phyloP scores from a whole-genome alignment of 805 yeast genomes.

The Saccharomycopsis guyanensis region DNA sequence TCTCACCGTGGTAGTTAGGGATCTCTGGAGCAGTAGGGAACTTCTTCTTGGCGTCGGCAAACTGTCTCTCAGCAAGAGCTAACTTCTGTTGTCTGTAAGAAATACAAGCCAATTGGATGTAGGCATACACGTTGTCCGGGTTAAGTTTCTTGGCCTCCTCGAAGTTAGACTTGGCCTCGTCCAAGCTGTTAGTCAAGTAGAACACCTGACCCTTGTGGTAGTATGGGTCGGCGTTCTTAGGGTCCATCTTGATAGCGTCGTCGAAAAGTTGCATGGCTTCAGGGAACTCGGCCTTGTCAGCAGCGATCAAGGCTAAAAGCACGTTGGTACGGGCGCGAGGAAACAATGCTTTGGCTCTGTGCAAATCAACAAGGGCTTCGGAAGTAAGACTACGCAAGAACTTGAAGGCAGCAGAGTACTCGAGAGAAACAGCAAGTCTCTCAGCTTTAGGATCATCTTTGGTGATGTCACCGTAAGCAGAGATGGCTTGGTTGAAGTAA shows the following conservation, averaged over 20 bases:
- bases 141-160: slow-evolving; percentile 68
- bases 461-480: slow-evolving; percentile 31
- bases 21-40: slow-evolving; percentile 88
- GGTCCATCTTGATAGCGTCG: slow-evolving; percentile 59
- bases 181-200: slow-evolving; percentile 71
- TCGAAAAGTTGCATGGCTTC: slow-evolving; percentile 65
- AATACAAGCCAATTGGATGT: slow-evolving; percentile 89
- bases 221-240: slow-evolving; percentile 71
- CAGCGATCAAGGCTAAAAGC: slow-evolving; percentile 71
- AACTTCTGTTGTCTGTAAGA: slow-evolving; percentile 69
- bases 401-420: slow-evolving; percentile 74
- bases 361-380: slow-evolving; percentile 55
- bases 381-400: slow-evolving; percentile 72
- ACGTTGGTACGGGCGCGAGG: slow-evolving; percentile 82
- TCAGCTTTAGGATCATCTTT: slow-evolving; percentile 26
- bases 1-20: slow-evolving; percentile 94
- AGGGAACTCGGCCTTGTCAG: slow-evolving; percentile 55
- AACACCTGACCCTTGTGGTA: slow-evolving; percentile 93
- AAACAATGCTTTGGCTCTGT: slow-evolving; percentile 52
- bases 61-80: slow-evolving; percentile 53
- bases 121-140: slow-evolving; percentile 71
- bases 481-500: slow-evolving; percentile 48
- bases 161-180: slow-evolving; percentile 66
- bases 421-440: slow-evolving; percentile 65
- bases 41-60: slow-evolving; percentile 59